These are phyloP conservation scores for Linnemannia exigua DNA, from an alignment of 192 early-diverging fungal genomes.

Conservation along the genomic window DNA sequence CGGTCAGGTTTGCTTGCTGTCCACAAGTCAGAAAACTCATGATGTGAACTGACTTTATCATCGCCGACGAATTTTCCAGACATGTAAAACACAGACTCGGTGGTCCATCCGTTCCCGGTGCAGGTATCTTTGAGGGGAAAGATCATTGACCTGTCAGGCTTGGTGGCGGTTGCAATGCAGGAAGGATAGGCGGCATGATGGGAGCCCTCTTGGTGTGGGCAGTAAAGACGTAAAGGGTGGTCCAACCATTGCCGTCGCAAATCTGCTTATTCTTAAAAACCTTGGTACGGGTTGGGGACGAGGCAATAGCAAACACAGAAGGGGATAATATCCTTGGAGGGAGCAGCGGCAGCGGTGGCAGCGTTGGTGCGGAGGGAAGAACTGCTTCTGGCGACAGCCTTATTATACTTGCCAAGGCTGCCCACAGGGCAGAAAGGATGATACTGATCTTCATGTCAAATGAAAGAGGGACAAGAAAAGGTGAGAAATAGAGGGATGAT, in stretches of 20 bases:
- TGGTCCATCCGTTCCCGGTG: neutral
- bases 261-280: neutral
- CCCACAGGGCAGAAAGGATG: neutral
- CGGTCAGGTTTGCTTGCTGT: too few relatives aligned
- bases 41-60: neutral
- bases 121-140: neutral
- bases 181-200: neutral
- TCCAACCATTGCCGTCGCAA: neutral
- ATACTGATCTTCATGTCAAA: neutral
- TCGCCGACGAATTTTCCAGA: neutral
- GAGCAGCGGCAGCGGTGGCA: neutral
- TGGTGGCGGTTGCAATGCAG: neutral
- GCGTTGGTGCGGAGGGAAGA: neutral
- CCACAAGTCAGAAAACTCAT: too few relatives aligned
- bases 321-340: neutral
- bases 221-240: neutral
- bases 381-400: neutral
- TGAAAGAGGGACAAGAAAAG: neutral
- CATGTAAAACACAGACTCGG: neutral
- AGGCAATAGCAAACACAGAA: neutral
- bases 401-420: neutral
- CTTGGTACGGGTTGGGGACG: neutral
- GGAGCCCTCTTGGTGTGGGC: neutral
- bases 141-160: neutral
- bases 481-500: neutral